phyloP scores from a whole-genome alignment of 1,139 yeast genomes.

The Kurtzmaniella quercitrusa region DNA sequence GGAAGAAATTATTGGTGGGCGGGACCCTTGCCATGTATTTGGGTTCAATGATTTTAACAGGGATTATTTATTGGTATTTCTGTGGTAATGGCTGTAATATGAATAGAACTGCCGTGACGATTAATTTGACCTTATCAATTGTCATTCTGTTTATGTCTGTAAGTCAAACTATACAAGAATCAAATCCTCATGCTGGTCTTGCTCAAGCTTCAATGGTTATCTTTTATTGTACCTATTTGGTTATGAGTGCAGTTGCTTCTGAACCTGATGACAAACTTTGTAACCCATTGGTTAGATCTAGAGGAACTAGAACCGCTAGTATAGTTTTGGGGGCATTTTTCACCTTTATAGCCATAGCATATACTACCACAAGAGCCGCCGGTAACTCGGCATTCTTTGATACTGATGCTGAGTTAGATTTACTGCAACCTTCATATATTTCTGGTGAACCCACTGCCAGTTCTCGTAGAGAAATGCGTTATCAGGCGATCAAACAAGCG shows the following conservation, averaged over 20 bases:
- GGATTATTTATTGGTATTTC: slow-evolving; percentile 78
- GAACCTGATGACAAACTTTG: slow-evolving; percentile 94
- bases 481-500: slow-evolving; percentile 87
- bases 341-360: slow-evolving; percentile 93
- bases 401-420: slow-evolving; percentile 15
- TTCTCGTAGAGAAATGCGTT: slow-evolving; percentile 66
- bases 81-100: slow-evolving; percentile 82
- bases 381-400: slow-evolving; percentile 62
- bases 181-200: slow-evolving; percentile 90
- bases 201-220: slow-evolving; percentile 98
- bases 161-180: slow-evolving; percentile 82
- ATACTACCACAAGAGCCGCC: slow-evolving; percentile 96
- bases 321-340: slow-evolving; percentile 87
- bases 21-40: slow-evolving; percentile 86
- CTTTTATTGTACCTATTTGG: slow-evolving; percentile 85
- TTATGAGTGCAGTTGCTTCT: slow-evolving; percentile 90
- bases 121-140: slow-evolving; percentile 64
- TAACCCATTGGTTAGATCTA: slow-evolving; percentile 85
- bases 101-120: slow-evolving; percentile 83
- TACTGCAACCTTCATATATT: slow-evolving; percentile 18
- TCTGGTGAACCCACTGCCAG: slow-evolving; percentile 47
- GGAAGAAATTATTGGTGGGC: slow-evolving; percentile 79
- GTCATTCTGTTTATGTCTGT: slow-evolving; percentile 69
- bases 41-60: slow-evolving; percentile 66
- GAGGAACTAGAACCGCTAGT: slow-evolving; percentile 87